Evolutionary conservation across 2,329 filamentous ascomycete species (phyloP).

Genomic region (Exophiala viscosa): DNA sequence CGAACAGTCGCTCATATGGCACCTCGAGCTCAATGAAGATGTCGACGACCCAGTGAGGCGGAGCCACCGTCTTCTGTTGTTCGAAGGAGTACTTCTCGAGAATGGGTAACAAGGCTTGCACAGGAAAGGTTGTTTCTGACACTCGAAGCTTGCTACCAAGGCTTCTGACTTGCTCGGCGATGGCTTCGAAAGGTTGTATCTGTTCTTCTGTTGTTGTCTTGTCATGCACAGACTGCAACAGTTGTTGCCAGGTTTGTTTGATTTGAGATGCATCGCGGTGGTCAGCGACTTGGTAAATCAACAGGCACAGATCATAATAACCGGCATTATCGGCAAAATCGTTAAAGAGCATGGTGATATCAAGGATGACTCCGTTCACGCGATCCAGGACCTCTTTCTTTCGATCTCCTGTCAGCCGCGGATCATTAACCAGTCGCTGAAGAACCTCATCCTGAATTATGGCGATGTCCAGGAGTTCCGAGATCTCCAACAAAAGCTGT

Average conservation of each 20-base stretch:
- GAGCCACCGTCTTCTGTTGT: conserved; percentile 45
- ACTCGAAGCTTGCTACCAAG: conserved; percentile 55
- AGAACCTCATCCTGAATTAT: conserved; percentile 93
- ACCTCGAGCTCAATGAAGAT: conserved; percentile 62
- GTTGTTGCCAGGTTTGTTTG: conserved; percentile 73
- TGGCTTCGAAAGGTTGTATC: conserved; percentile 47
- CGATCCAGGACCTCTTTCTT: conserved; percentile 61
- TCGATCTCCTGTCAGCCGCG: conserved; percentile 62
- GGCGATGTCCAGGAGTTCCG: conserved; percentile 82
- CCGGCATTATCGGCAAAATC: conserved; percentile 82
- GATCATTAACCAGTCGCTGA: conserved; percentile 70
- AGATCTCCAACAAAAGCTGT: conserved; percentile 76
- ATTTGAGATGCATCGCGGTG: conserved; percentile 86
- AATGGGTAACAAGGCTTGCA: conserved; percentile 52
- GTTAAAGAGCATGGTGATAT: conserved; percentile 85
- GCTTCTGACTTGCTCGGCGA: conserved; percentile 53
- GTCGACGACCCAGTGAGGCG: conserved; percentile 60
- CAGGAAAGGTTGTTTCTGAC: conserved; percentile 55
- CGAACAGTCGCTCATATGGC: conserved; percentile 58
- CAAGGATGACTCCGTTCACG: conserved; percentile 74
- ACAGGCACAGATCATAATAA: conserved; percentile 89
- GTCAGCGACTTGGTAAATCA: conserved; percentile 89
- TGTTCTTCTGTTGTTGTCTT: conserved; percentile 45
- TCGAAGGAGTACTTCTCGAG: conserved; percentile 54
- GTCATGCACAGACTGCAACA: conserved; percentile 69